Base-by-base conservation (phyloP, 495 filamentous ascomycete species). In the Echria macrotheca region DNA sequence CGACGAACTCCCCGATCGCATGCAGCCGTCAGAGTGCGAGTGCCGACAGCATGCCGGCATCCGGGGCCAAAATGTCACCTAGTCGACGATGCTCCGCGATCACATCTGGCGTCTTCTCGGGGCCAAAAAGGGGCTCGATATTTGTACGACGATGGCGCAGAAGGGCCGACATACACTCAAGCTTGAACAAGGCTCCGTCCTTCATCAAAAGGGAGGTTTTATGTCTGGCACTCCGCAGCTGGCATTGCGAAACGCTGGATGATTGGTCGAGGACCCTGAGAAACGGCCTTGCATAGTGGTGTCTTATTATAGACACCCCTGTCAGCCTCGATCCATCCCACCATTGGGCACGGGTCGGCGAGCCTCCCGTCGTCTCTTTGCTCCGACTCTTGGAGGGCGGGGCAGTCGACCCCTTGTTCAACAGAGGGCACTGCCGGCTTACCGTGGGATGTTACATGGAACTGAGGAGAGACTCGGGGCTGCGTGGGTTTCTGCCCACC, bases 271-370 rank as follows among this genome's bases (percentile, higher is more conserved):
- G 5, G 12, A 14, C 8, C 24, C 26, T 15, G 23, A 12, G 21
- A 55, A 33, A 22, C 12, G 32, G 26, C 38, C 11, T 49, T 53
- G 55, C 55, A 57, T 53, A 47, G 36, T 32, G 42, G n/a, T 44
- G 39, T 40, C 45, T 53, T 53, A 57, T 53, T 53, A 57, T 57
- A 57, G 55, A 56, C 50, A 50, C 50, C 55, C 55, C 32, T 10
- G 55, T 50, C 54, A 49, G 44, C 44, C 49, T 25, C 39, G 49
- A 48, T 44, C 44, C 49, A 53, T 39, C 32, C 39, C 39, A 15
- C 31, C 46, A 48, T 32, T 49, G n/a, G 39, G 33, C 21, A 18
- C 49, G 53, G 53, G 48, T 52, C 37, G 46, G 53, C 32, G 28
- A 24, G 38, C n/a, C 14, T 10, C 47, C 43, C 28, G 31, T 24